Evolutionary conservation across 495 filamentous ascomycete species (phyloP).

Genomic region (Lepraria neglecta): DNA sequence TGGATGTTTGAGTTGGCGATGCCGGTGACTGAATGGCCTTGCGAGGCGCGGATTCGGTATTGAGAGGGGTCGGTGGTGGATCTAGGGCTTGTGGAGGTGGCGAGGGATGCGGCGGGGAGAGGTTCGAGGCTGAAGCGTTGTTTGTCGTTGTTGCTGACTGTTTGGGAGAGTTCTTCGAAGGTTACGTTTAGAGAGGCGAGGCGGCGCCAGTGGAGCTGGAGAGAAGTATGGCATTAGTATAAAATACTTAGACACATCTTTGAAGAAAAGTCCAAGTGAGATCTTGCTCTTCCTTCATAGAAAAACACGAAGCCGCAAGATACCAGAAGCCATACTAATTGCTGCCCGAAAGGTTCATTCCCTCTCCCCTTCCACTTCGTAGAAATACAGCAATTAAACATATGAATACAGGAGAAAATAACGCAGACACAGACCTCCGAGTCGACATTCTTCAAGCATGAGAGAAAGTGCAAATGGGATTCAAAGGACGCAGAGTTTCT

Average conservation of each 20-base stretch:
- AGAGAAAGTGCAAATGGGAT: too few species aligned
- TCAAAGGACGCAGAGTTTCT: too few species aligned
- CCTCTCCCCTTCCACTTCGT: too few species aligned
- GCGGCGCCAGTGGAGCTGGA: slow-evolving; percentile 62
- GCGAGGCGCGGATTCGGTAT: slow-evolving; percentile 89
- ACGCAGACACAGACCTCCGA: too few species aligned
- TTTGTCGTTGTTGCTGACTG: slow-evolving; percentile 75
- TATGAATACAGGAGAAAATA: too few species aligned
- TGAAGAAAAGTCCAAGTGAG: not conserved
- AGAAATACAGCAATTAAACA: too few species aligned
- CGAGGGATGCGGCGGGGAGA: slow-evolving; percentile 47
- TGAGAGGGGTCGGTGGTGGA: slow-evolving; percentile 45
- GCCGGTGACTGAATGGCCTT: slow-evolving; percentile 67
- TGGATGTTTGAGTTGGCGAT: slow-evolving; percentile 65
- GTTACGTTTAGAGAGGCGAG: slow-evolving; percentile 63
- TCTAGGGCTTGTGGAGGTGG: slow-evolving; percentile 15
- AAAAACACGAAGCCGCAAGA: too few species aligned
- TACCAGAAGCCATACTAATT: too few species aligned
- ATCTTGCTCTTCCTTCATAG: not conserved
- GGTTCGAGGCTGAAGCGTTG: slow-evolving; percentile 66
- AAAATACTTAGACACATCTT: not conserved
- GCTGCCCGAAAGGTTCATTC: too few species aligned
- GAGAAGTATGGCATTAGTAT: not conserved
- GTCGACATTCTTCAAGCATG: too few species aligned
- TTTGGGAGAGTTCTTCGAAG: slow-evolving; percentile 63